Conservation (phyloP, 2,329 filamentous ascomycete genomes). For the Claviceps spartinae region DNA sequence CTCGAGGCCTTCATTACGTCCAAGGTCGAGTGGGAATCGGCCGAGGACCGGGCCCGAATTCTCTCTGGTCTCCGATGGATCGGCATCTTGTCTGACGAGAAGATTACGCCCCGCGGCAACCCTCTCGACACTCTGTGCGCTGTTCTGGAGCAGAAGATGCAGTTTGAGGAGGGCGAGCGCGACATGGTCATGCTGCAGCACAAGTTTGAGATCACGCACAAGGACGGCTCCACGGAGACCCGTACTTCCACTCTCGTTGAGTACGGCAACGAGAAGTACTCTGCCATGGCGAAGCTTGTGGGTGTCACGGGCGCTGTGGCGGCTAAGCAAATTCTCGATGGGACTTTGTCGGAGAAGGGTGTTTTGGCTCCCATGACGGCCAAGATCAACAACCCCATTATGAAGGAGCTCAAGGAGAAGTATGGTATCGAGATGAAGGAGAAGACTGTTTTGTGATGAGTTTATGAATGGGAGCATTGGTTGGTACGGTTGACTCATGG, state of each 20-base stretch:
- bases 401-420: slow-evolving; percentile 65
- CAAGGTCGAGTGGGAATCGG: slow-evolving; percentile 59
- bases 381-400: slow-evolving; percentile 58
- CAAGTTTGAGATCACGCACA: slow-evolving; percentile 66
- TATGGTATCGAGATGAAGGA: slow-evolving; percentile 62
- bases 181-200: slow-evolving; percentile 73
- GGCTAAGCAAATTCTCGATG: slow-evolving; percentile 65
- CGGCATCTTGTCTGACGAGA: slow-evolving; percentile 35
- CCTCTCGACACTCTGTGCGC: slow-evolving; percentile 86
- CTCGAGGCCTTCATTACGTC: slow-evolving; percentile 59
- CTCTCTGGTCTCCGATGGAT: slow-evolving; percentile 61
- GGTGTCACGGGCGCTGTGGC: slow-evolving; percentile 54
- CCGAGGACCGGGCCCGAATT: slow-evolving; percentile 56
- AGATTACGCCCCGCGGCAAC: slow-evolving; percentile 61
- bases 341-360: slow-evolving; percentile 58
- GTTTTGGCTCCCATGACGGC: slow-evolving; percentile 64
- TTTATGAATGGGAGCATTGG: too few species aligned
- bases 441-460: slow-evolving; percentile 38
- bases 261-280: slow-evolving; percentile 68
- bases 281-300: slow-evolving; percentile 71
- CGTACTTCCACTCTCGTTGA: slow-evolving; percentile 70
- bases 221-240: slow-evolving; percentile 64
- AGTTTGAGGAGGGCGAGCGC: slow-evolving; percentile 68
- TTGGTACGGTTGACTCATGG: neutral
- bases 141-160: slow-evolving; percentile 82